A percentile compares a stretch with the other conserved stretches of the same genome.
phyloP scores from a whole-genome alignment of 1,284 basidiomycete genomes.

The Microbotryomycetes sp. region DNA sequence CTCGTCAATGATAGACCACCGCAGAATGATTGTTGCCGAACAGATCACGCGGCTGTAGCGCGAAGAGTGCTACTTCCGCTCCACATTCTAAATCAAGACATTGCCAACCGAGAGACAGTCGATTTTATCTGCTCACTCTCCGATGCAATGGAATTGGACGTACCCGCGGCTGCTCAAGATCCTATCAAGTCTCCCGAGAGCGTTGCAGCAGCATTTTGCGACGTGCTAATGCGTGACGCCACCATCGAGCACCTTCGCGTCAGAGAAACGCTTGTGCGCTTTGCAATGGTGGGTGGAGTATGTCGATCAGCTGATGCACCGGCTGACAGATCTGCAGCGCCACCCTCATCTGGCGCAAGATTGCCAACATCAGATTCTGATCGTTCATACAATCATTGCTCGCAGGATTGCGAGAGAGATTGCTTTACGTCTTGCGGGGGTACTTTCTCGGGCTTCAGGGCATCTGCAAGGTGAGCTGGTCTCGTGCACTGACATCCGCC shows the following conservation, averaged over 20 bases:
- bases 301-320: neutral
- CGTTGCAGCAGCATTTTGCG: neutral
- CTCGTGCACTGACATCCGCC: no score
- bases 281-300: neutral
- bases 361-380: neutral
- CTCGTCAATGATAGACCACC: no score
- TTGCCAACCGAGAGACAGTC: neutral
- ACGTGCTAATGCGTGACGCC: neutral
- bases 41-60: neutral
- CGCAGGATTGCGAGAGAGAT: neutral
- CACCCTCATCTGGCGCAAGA: neutral
- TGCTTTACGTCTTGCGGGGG: neutral
- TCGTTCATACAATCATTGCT: neutral
- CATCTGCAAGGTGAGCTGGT: neutral
- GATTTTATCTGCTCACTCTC: neutral
- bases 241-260: neutral
- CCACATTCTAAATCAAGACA: neutral
- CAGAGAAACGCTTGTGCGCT: neutral
- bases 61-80: neutral
- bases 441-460: neutral
- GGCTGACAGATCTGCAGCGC: neutral
- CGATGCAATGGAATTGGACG: neutral
- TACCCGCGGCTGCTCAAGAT: neutral
- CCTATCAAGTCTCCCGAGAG: neutral
- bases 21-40: neutral